Evolutionary conservation across 768 basidiomycete genomes (phyloP).

Genomic region (Boletus fagicola): DNA sequence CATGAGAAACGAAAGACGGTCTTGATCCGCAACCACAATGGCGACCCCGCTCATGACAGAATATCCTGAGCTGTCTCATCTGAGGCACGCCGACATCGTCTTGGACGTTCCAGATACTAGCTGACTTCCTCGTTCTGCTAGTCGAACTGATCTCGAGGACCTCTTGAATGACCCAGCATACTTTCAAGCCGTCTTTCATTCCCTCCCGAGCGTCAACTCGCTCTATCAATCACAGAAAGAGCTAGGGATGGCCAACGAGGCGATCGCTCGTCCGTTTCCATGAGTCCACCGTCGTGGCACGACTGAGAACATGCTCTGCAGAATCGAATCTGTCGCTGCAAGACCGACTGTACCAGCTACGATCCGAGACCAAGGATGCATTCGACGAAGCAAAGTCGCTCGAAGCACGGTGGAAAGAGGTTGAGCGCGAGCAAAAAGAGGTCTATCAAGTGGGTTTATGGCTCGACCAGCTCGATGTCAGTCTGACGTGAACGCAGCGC

Average conservation of each 20-base stretch:
- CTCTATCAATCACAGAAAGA: conserved; percentile 76
- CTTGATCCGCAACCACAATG: conserved; percentile 20
- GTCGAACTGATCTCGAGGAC: conserved; percentile 90
- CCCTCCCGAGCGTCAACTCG: conserved; percentile 67
- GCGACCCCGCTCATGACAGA: conserved; percentile 50
- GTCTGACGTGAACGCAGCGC: conserved; percentile 48
- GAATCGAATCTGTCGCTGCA: conserved; percentile 76
- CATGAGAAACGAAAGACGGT: conserved; percentile 36
- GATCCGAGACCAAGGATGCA: conserved; percentile 80
- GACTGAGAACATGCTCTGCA: conserved; percentile 32
- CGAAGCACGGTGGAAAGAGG: conserved; percentile 79
- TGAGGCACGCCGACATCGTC: conserved; percentile 53
- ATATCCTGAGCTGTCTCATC: conserved; percentile 69
- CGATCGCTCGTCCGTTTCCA: conserved; percentile 70
- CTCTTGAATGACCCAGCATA: conserved; percentile 76
- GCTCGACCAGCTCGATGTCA: background rate
- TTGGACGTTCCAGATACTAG: background rate
- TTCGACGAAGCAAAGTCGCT: conserved; percentile 84
- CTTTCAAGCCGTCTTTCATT: conserved; percentile 86
- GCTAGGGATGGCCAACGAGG: conserved; percentile 80
- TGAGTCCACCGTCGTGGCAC: background rate
- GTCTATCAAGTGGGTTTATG: conserved; percentile 70
- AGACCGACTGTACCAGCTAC: conserved; percentile 68
- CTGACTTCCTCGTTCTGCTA: conserved; percentile 32
- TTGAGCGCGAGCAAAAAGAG: conserved; percentile 86